Base-by-base conservation (phyloP, 345 rosid genomes). In the Moricandia moricandioides region DNA sequence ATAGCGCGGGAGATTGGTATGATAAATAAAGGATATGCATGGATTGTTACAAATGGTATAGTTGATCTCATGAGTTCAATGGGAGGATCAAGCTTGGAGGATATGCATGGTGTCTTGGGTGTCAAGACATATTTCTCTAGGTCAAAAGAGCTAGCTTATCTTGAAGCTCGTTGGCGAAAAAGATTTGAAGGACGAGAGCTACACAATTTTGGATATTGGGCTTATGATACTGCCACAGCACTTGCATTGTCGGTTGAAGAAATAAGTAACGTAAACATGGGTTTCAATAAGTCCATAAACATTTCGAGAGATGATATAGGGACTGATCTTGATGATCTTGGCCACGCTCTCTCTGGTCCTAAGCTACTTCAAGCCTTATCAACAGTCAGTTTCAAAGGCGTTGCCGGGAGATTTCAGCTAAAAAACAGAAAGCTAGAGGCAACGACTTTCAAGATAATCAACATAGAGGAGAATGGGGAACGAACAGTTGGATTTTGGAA, bases 1-100 rank as follows among this genome's bases (percentile, higher is more conserved):
- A 80, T 62, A 62, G 91, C 84, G 0, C 69, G 75, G 30, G 81
- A 84, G 73, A 63, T 51, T 8, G 88, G 86, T 29, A 90, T 90
- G 93, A 85, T 88, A 81, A 45, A 13, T 1, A 55, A 77, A 16
- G 91, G 96, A 1, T 88, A 84, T 58, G 88, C 55, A 18, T 90
- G 96, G 93, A 79, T 90, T 4, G 56, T 83, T 16, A 81, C 86
- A 31, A 45, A 75, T 4, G 73, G 81, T 6, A 68, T 79, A 35
- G 57, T 70, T 58, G 70, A 69, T 30, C 54, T 35, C 3, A 2
- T 79, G 39, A 74, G 79, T 14, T 47, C 16, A 27, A 27, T 34
- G 59, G 62, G 39, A 6, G n/a, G 39, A 2, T 4, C 56, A 10
- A 29, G 57, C 55, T 7, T 82, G 9, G 77, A 74, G 45, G 30